Percentiles rank a stretch among this genome's conserved stretches.
Evolutionary conservation across 495 filamentous ascomycete genomes (phyloP).

Genomic region (Sphaerosporella brunnea): DNA sequence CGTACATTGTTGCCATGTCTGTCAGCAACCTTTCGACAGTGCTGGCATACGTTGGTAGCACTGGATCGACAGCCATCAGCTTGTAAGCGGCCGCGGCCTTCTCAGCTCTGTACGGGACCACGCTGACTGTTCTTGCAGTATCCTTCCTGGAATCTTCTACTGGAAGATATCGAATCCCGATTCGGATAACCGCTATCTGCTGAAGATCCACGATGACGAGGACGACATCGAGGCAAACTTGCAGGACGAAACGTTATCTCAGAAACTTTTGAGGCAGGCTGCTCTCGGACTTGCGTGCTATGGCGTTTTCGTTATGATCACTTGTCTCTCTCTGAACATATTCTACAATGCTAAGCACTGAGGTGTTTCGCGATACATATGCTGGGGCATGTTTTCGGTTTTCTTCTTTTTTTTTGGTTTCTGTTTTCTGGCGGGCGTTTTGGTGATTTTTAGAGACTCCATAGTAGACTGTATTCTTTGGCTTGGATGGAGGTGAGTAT

Average conservation of each 20-base stretch:
- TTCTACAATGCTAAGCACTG: slow-evolving; percentile 31
- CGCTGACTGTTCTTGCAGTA: slow-evolving; percentile 26
- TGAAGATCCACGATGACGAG: slow-evolving; percentile 64
- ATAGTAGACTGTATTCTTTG: too few species aligned
- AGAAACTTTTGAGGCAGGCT: slow-evolving; percentile 45
- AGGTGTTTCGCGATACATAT: background rate
- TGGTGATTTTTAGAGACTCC: too few species aligned
- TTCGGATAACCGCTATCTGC: slow-evolving; percentile 59
- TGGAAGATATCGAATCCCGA: slow-evolving; percentile 90
- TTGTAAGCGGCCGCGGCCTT: slow-evolving; percentile 32
- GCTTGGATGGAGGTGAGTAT: too few species aligned
- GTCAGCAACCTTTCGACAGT: slow-evolving; percentile 80
- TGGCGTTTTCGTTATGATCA: slow-evolving; percentile 71
- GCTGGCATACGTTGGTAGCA: slow-evolving; percentile 86
- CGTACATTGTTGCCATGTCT: slow-evolving; percentile 73
- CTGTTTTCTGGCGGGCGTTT: background rate
- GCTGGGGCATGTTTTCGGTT: background rate
- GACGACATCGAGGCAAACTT: slow-evolving; percentile 28
- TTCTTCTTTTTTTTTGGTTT: background rate
- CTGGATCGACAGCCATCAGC: slow-evolving; percentile 81
- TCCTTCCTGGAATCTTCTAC: slow-evolving; percentile 88
- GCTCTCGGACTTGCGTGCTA: slow-evolving; percentile 66
- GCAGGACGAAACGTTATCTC: slow-evolving; percentile 28
- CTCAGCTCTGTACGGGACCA: background rate
- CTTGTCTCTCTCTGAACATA: slow-evolving; percentile 70